A percentile compares a stretch with the other conserved stretches of the same genome.
These are phyloP conservation scores for Phaeotremella fagi DNA, from an alignment of 768 basidiomycete genomes.

Conservation along the genomic window DNA sequence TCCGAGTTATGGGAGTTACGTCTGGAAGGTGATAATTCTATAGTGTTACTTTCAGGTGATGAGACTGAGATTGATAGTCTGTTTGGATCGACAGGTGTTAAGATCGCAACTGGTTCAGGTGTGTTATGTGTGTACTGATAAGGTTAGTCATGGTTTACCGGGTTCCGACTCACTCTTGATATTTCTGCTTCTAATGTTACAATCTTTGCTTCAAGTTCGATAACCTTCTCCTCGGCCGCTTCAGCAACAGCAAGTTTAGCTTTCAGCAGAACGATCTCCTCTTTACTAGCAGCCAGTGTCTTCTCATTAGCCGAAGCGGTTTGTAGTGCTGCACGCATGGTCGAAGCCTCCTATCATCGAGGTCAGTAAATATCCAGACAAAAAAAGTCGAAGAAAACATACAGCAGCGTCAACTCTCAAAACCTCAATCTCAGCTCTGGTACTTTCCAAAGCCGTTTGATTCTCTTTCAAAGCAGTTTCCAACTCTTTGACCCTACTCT, in stretches of 20 bases:
- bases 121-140: not conserved
- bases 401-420: conserved; percentile 70
- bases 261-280: conserved; percentile 59
- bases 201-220: conserved; percentile 25
- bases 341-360: conserved; percentile 60
- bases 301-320: conserved; percentile 54
- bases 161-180: conserved; percentile 19
- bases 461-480: conserved; percentile 87
- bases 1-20: not conserved
- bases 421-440: conserved; percentile 80
- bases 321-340: conserved; percentile 53
- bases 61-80: not conserved
- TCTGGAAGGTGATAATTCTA: too few species aligned
- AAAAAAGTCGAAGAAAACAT: conserved; percentile 45
- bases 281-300: conserved; percentile 56
- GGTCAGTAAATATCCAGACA: conserved; percentile 9
- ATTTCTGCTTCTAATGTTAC: conserved; percentile 28
- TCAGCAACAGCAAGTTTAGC: conserved; percentile 50
- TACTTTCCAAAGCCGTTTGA: conserved; percentile 77
- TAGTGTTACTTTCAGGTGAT: not conserved
- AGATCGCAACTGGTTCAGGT: not conserved
- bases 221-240: conserved; percentile 26
- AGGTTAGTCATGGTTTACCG: not conserved
- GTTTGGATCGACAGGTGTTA: not conserved
- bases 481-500: conserved; percentile 70